Evolutionary conservation across 2,329 filamentous ascomycete species (phyloP), one percentile per base, ranked within the genome.

Genomic region (Cadophora sp.): DNA sequence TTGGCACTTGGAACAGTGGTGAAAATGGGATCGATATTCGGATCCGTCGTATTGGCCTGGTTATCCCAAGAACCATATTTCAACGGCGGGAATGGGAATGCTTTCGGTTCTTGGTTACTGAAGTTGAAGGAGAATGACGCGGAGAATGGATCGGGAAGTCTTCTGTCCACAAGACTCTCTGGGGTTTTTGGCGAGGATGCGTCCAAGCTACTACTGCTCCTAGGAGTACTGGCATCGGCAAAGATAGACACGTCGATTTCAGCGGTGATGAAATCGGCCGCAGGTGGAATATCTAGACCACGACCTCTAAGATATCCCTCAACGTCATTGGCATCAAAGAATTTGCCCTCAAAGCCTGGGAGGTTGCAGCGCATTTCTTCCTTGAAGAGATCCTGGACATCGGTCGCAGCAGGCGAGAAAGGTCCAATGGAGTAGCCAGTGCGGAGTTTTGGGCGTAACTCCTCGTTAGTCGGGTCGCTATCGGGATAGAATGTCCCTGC

Each of bases 291-390:
- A 55, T 81, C 76, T 36, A 93, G 85, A 5, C 89, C 89, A 36
- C 85, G 84, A 59, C 85, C 83, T 48, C 84, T 84, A 2, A 96
- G 80, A 75, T 94, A 96, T 14, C 86, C 83, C 77, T 96, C 91
- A 0, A 94, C 89, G 76, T 96, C 93, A 67, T 92, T 85, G 0
- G 88, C 81, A 74, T 96, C 92, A 72, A 91, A 92, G 82, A 92
- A 96, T 60, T 92, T 87, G 4, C 91, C 91, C 67, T 91, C 85
- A 68, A 89, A 91, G 0, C 87, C 90, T 0, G 85, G 83, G 8
- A 89, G 77, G 47, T 82, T 83, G 70, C 86, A 83, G 22, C 80
- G 80, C 71, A 91, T 81, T 18, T 82, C 80, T 14, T 78, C 74
- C 45, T 83, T 80, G 8, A 89, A 71, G 22, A 79, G 72, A 30